Base-by-base conservation (phyloP, 164 flowering plant genomes). In the Piper betle region DNA sequence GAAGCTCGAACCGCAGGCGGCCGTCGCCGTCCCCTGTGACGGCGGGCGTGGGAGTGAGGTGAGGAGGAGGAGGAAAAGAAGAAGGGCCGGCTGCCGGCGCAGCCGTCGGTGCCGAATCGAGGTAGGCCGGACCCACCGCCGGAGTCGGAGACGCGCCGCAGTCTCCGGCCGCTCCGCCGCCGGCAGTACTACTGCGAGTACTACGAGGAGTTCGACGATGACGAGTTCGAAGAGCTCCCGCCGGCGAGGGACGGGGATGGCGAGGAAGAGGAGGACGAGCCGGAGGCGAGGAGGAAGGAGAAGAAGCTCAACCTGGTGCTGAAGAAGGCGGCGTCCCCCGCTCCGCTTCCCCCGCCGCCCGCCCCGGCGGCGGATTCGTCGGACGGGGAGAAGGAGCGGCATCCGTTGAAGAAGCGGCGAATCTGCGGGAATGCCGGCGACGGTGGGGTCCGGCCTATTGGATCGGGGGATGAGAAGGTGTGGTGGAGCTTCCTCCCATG, bases 291-390 rank as follows among this genome's bases (percentile, higher is more conserved):
- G 43, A 70, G 77, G 73, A 74, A 74, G 48, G 80, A 79, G 82
- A 86, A 80, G 89, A 88, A 88, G 83, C 68, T 83, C 59, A 84
- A 80, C 75, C 73, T 79, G 7, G 77, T 85, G 20, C 59, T 81
- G 39, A 85, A 55, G 16, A 15, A 25, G 39, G 50, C 50, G 79
- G 72, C 75, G 86, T 55, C 66, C 55, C 20, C 61, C 33, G 33
- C 33, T 25, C 40, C 37, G 52, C 25, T 8, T 15, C 6, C 39
- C 33, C 33, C 33, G 33, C 33, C 33, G 33, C 33, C 33, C 71
- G 59, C 41, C 60, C 60, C n/a, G 7, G 33, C 8, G 60, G n/a
- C 65, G 37, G 68, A 70, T 38, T 58, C 60, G 13, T 60, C 53
- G 16, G 74, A 63, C 20, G 33, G 53, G 33, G 63, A 66, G 38